Base-by-base conservation (phyloP, 306 rosid species). In the Urtica urens region DNA sequence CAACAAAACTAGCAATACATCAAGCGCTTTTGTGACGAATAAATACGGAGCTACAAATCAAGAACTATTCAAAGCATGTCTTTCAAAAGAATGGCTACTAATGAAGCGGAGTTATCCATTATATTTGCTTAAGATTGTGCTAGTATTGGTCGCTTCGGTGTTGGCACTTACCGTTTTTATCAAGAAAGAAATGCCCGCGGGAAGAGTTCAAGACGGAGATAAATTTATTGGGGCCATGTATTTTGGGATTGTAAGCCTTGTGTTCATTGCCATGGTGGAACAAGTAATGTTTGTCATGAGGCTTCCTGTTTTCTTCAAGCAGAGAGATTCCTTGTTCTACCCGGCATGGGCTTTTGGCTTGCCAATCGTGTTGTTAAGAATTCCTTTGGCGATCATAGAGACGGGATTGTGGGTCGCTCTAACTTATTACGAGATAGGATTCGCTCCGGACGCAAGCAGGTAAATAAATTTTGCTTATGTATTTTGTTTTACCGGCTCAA, bases 381-480 rank as follows among this genome's bases (percentile, higher is more conserved):
- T 82, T 15, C 93, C 93, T 2, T 8, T 82, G 3, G 30, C 78
- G n/a, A 10, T 70, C 16, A 16, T 29, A 26, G 93, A 82, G 58
- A 78, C 60, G 22, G 62, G 21, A 26, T 38, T 78, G 15, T 82
- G 93, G 93, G 78, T 70, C 10, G 44, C 14, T 38, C 2, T 78
- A 35, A 69, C 86, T 18, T 82, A 82, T 53, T 78, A 78, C 60
- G 66, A 52, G 6, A 75, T 68, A 41, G 93, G 87, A 25, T 73
- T 62, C 57, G 83, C 72, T 26, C 66, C 93, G 24, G 56, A 23
- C 53, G 44, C 57, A 23, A 66, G 23, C 17, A 76, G 93, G 93
- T 70, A 64, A 14, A 7, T 2, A 2, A 21, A 21, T n/a, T n/a
- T n/a, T n/a, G n/a, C n/a, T n/a, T n/a, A n/a, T n/a, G n/a, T n/a